Evolutionary conservation across 2,329 filamentous ascomycete species (phyloP), one percentile per base, ranked within the genome.

Genomic region (Trichoderma asperellum): DNA sequence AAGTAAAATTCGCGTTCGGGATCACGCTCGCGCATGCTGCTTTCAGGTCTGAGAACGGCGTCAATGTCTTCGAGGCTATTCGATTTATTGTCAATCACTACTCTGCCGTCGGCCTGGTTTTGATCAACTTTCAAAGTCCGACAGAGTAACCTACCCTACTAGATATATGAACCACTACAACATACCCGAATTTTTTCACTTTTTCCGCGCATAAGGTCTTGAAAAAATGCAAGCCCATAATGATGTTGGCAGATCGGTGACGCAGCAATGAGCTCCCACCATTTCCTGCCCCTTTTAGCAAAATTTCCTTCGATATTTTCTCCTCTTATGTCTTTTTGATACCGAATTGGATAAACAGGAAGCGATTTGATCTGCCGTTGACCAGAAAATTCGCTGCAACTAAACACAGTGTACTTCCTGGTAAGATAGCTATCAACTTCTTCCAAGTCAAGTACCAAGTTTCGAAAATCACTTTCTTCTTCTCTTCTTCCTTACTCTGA

Each of bases 361-460:
- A 49, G 47, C 10, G 47, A 24, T 4, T 11, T 49, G 47, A 49
- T 49, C 4, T 12, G 47, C 1, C 10, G n/a, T 14, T 24, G 8
- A 6, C 47, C 47, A 21, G 47, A 24, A 3, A 49, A 49, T 4
- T 21, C 43, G n/a, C n/a, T 2, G 11, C 18, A 18, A 21, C 1
- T 4, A 12, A 49, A 21, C n/a, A 1, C 0, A 3, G 7, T 12
- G 7, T 49, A 1, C 0, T 21, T 21, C 2, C n/a, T 49, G 1
- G 3, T 11, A 7, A 49, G n/a, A 10, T 2, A 10, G 18, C 47
- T 10, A 49, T 5, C 4, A n/a, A 12, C 4, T 12, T 49, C 47
- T 49, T 12, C 43, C 47, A 24, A 4, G 7, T 5, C 10, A 47
- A 0, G 8, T 1, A 24, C 47, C 8, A 49, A 1, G n/a, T 2